Evolutionary conservation across 2,329 filamentous ascomycete genomes (phyloP), one percentile per base, ranked within the genome.

Genomic region (Claviceps quebecensis): DNA sequence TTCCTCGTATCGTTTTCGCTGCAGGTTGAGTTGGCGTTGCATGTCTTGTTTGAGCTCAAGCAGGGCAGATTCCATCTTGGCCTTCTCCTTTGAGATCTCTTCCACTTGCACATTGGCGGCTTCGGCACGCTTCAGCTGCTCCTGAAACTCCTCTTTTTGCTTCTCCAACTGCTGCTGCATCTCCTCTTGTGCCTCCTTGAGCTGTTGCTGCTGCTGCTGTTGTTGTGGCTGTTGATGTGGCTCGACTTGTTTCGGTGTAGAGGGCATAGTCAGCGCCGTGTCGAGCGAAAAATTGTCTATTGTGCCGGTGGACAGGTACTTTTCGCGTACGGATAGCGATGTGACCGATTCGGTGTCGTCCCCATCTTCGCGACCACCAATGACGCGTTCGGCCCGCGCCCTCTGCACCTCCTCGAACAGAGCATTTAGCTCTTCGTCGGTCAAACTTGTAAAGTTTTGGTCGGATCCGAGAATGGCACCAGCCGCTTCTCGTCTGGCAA

Each of bases 231-330:
- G 40, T 11, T 9, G 14, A 16, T 40, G 39, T n/a, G 40, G 78
- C 52, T 90, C 87, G 23, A 77, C 79, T 54, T 85, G 82, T 54
- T 81, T 86, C 2, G 93, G 93, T 0, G 91, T 97, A 0, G 89
- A 94, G 2, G 93, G 93, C 76, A 96, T 89, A 0, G 93, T 98
- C 48, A 98, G 74, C 13, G 84, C 85, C 1, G 93, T 98, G 64
- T 98, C 93, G 16, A 98, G 74, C 2, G 91, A 97, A 61, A 96
- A 93, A 63, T 95, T 96, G 68, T 98, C 93, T 50, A 97, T 76
- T 0, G 91, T 96, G 2, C 91, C 91, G 51, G 86, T 93, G 2
- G 90, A 96, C 71, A 95, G 80, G 67, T 97, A 97, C 63, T 97
- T 97, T 60, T 98, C 93, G 49, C 93, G 78, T 34, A 90, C 1